Evolutionary conservation across 352 stramenopile genomes (phyloP).

Genomic region (Phytophthora europaea): DNA sequence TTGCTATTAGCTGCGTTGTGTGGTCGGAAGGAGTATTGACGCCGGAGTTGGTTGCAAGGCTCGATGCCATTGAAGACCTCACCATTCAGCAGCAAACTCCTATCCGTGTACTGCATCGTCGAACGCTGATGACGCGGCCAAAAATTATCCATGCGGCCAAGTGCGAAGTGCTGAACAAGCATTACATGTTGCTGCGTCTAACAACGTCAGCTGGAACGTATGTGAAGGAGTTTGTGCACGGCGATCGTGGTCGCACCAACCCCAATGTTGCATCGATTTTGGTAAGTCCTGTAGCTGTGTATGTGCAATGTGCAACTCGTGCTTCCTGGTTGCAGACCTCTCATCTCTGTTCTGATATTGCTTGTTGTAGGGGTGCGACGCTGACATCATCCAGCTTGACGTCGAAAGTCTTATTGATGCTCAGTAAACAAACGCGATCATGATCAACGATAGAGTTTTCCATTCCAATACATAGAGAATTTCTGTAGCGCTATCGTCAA

Average conservation of each 20-base stretch:
- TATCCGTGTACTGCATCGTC: slow-evolving; percentile 97
- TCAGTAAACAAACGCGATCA: slow-evolving; percentile 32
- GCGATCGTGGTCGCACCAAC: slow-evolving; percentile 97
- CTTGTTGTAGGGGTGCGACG: slow-evolving; percentile 73
- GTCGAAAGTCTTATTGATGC: slow-evolving; percentile 91
- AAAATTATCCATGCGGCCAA: slow-evolving; percentile 92
- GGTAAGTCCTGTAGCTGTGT: slow-evolving; percentile 39
- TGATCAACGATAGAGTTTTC: background rate
- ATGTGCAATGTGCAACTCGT: background rate
- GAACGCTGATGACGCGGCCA: slow-evolving; percentile 93
- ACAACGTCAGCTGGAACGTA: slow-evolving; percentile 97
- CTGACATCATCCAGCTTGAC: slow-evolving; percentile 99
- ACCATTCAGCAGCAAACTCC: slow-evolving; percentile 97
- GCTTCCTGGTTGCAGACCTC: background rate
- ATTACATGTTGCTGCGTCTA: slow-evolving; percentile 97
- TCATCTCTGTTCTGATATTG: slow-evolving; percentile 44
- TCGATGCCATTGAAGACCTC: slow-evolving; percentile 87
- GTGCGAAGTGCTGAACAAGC: slow-evolving; percentile 94
- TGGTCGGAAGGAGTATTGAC: slow-evolving; percentile 77
- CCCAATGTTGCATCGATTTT: slow-evolving; percentile 95
- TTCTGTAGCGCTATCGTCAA: slow-evolving; percentile 14
- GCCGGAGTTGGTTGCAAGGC: slow-evolving; percentile 63
- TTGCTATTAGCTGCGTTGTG: slow-evolving; percentile 71
- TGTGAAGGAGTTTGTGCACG: slow-evolving; percentile 99
- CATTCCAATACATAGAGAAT: slow-evolving; percentile 22